phyloP scores from a whole-genome alignment of 352 stramenopile species.

The Elongisporangium undulatum region DNA sequence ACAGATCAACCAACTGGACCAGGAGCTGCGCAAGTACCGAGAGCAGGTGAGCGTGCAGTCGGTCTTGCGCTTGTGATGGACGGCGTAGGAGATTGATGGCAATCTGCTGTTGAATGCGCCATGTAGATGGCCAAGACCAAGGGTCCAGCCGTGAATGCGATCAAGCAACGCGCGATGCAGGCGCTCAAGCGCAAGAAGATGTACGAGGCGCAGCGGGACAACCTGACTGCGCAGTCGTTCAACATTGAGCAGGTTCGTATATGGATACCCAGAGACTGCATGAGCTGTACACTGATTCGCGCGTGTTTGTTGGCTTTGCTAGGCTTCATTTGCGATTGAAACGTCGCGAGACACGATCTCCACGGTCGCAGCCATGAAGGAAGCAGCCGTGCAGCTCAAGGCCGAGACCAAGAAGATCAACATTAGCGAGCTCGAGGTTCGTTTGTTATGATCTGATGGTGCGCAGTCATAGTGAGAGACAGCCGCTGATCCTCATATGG shows the following conservation, averaged over 20 bases:
- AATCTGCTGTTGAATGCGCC: background rate
- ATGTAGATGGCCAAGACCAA: constrained; percentile 72
- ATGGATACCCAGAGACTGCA: background rate
- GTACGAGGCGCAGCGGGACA: constrained; percentile 81
- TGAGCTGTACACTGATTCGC: background rate
- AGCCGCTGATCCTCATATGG: background rate
- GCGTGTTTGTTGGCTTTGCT: background rate
- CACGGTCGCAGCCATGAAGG: constrained; percentile 95
- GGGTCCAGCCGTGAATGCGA: constrained; percentile 53
- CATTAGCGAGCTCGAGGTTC: constrained; percentile 94
- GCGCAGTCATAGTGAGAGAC: constrained; percentile 1
- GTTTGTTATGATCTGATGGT: constrained; percentile 1
- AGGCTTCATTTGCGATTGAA: constrained; percentile 90
- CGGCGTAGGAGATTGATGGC: background rate
- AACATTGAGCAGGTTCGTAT: constrained; percentile 79
- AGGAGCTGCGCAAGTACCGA: constrained; percentile 80
- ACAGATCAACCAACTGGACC: constrained; percentile 76
- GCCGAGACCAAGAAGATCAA: constrained; percentile 95
- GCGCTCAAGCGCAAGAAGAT: constrained; percentile 89
- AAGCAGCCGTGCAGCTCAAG: constrained; percentile 88
- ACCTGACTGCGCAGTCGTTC: constrained; percentile 76
- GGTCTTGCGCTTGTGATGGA: background rate
- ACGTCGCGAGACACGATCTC: constrained; percentile 90
- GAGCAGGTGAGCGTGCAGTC: constrained; percentile 35
- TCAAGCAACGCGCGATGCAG: constrained; percentile 84